Evolutionary conservation across 345 rosid species (phyloP).

Genomic region (Kernera saxatilis): DNA sequence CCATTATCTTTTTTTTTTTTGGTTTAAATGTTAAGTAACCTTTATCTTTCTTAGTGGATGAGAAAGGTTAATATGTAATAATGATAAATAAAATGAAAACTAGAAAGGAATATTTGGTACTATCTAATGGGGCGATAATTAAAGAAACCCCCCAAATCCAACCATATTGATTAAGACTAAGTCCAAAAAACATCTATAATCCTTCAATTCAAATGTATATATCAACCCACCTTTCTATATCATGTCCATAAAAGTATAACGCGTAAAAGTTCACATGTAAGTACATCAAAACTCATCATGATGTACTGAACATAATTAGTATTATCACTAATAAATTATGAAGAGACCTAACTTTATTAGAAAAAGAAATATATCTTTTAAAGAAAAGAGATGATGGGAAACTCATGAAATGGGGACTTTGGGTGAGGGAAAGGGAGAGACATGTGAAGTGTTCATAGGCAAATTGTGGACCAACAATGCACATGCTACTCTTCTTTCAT

Average conservation of each 20-base stretch:
- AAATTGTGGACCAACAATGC: slow-evolving; percentile 35
- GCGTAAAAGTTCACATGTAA: slow-evolving; percentile 27
- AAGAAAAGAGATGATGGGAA: slow-evolving; percentile 22
- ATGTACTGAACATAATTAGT: slow-evolving; percentile 30
- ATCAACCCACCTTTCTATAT: slow-evolving; percentile 23
- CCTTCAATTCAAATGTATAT: not conserved
- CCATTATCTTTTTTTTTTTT: no score
- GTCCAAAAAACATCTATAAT: slow-evolving; percentile 1
- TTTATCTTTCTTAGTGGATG: slow-evolving; percentile 14
- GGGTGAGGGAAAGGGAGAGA: slow-evolving; percentile 28
- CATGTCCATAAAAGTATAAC: slow-evolving; percentile 22
- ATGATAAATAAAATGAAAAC: not conserved
- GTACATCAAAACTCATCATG: slow-evolving; percentile 30
- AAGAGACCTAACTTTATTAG: slow-evolving; percentile 16
- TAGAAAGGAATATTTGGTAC: not conserved
- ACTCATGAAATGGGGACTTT: slow-evolving; percentile 29
- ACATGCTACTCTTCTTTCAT: slow-evolving; percentile 30
- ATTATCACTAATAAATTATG: slow-evolving; percentile 23
- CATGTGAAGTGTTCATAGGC: slow-evolving; percentile 36
- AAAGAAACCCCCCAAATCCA: not conserved
- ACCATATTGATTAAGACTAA: slow-evolving; percentile 25
- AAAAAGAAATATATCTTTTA: slow-evolving; percentile 16
- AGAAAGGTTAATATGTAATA: not conserved
- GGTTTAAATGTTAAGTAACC: no score
- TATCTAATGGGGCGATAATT: not conserved